Evolutionary conservation across 129 eudicot species (phyloP).

Genomic region (Daucus carota): DH1_v3.0 NC_030384.2:22176001-22176500

Average conservation of each 20-base stretch:
- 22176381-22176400: not conserved
- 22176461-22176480: slow-evolving; percentile 17
- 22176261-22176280: slow-evolving; percentile 24
- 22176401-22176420: too few species aligned
- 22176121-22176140: slow-evolving; percentile 26
- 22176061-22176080: slow-evolving; percentile 35
- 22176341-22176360: slow-evolving; percentile 28
- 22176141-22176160: slow-evolving; percentile 21
- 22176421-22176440: not conserved
- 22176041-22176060: too few species aligned
- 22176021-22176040: too few species aligned
- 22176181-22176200: slow-evolving; percentile 18
- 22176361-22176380: slow-evolving; percentile 16
- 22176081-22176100: slow-evolving; percentile 23
- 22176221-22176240: slow-evolving; percentile 22
- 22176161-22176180: slow-evolving; percentile 19
- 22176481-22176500: slow-evolving; percentile 25
- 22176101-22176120: slow-evolving; percentile 30
- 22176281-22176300: slow-evolving; percentile 20
- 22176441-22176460: not conserved
- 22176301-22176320: slow-evolving; percentile 22
- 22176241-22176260: slow-evolving; percentile 26
- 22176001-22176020: too few species aligned
- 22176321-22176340: slow-evolving; percentile 29
- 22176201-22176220: slow-evolving; percentile 30